These are phyloP conservation scores for Alternaria incomplexa DNA, from an alignment of 2,329 filamentous ascomycete genomes.

Conservation along the genomic window DNA sequence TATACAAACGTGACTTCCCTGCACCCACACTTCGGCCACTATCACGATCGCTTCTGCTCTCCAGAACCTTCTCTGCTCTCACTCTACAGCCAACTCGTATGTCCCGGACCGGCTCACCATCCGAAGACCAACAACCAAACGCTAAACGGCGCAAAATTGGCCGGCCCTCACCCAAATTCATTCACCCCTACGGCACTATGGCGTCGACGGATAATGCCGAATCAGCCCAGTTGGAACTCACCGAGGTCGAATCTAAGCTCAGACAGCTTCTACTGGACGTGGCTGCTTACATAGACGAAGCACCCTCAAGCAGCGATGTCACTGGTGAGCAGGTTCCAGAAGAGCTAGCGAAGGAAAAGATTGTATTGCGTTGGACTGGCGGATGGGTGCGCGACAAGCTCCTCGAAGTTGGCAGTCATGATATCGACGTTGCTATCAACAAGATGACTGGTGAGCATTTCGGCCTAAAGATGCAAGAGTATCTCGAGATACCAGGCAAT, in stretches of 20 bases:
- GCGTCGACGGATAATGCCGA: conserved; percentile 17
- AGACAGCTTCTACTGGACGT: conserved; percentile 81
- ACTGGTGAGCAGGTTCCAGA: conserved; percentile 50
- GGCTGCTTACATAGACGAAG: conserved; percentile 69
- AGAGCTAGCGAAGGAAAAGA: conserved; percentile 53
- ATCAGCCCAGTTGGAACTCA: conserved; percentile 62
- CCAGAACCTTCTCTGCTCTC: conserved; percentile 1
- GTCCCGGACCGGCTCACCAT: conserved; percentile 30
- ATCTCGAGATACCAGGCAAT: conserved; percentile 67
- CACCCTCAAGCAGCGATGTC: conserved; percentile 31
- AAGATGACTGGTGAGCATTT: conserved; percentile 82
- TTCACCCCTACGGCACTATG: conserved; percentile 41
- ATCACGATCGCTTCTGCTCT: background rate
- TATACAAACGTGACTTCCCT: conserved; percentile 26
- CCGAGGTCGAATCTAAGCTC: conserved; percentile 72
- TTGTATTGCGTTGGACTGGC: conserved; percentile 77
- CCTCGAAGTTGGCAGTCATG: conserved; percentile 72
- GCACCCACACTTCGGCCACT: conserved; percentile 4
- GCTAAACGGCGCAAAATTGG: conserved; percentile 42
- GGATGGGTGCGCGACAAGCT: conserved; percentile 90
- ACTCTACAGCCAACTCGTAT: conserved; percentile 32
- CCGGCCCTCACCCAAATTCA: conserved; percentile 18
- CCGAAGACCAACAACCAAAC: conserved; percentile 31
- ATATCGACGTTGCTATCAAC: conserved; percentile 87
- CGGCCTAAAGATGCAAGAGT: conserved; percentile 70